Percentiles rank a stretch among this genome's conserved stretches.
Evolutionary conservation across 208 protist genomes (phyloP).

Genomic region (Trypanosomatidae sp.): DNA sequence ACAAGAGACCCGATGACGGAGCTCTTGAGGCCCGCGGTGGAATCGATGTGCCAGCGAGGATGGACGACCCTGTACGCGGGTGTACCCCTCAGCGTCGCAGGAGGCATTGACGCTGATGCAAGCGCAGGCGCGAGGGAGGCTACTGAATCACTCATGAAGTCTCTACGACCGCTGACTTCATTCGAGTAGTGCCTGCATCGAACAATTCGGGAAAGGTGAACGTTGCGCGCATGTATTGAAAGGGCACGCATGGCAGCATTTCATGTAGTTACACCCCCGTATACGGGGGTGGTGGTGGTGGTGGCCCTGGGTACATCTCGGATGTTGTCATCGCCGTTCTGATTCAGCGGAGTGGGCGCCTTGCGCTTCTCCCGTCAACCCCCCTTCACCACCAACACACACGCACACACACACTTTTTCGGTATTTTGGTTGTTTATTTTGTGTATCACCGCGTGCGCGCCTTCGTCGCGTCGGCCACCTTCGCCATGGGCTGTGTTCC

Average conservation of each 20-base stretch:
- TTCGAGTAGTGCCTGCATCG: slow-evolving; percentile 20
- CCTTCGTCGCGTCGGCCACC: not conserved
- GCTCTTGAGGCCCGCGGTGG: slow-evolving; percentile 7
- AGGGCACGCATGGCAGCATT: not conserved
- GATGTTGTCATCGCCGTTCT: not conserved
- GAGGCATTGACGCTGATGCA: not conserved
- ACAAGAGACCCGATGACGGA: not conserved
- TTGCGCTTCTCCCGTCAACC: not conserved
- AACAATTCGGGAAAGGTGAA: not conserved
- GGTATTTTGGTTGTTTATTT: not conserved
- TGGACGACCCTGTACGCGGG: slow-evolving; percentile 20
- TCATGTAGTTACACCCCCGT: not conserved
- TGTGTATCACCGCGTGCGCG: not conserved
- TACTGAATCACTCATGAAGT: not conserved
- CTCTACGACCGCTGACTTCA: slow-evolving; percentile 37
- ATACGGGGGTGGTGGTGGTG: not conserved
- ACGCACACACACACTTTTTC: not conserved
- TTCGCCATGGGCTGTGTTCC: not conserved
- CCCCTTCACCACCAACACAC: not conserved
- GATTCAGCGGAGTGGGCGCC: not conserved
- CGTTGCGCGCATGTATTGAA: not conserved
- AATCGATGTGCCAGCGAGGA: slow-evolving; percentile 18
- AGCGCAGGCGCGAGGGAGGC: not conserved
- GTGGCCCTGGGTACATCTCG: not conserved
- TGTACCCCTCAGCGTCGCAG: slow-evolving; percentile 6